Conservation (phyloP, 257 asterid genomes). For the Ophiorrhiza pumila region DNA sequence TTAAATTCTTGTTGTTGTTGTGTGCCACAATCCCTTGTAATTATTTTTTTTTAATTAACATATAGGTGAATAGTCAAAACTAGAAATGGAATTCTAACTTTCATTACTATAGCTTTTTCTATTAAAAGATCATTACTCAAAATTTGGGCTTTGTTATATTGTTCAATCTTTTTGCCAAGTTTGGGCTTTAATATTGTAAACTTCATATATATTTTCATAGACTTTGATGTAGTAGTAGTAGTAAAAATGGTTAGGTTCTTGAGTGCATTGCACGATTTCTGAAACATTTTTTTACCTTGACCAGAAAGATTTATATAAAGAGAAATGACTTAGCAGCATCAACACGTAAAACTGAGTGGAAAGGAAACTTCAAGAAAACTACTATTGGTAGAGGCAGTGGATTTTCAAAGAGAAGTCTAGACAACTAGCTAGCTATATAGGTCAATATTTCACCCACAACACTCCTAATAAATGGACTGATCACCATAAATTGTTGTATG, state of each 20-base stretch:
- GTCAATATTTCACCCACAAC: neutral
- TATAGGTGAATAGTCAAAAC: neutral
- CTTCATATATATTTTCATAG: neutral
- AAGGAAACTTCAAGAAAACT: constrained; percentile 1
- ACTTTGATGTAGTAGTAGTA: neutral
- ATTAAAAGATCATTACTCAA: neutral
- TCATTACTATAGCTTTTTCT: neutral
- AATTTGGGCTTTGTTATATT: neutral
- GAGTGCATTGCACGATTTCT: constrained; percentile 9
- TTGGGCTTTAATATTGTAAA: neutral
- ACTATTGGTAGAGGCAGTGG: neutral
- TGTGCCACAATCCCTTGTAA: neutral
- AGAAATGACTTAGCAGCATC: neutral
- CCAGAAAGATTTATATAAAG: neutral
- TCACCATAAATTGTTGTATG: constrained; percentile 7
- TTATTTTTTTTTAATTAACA: neutral
- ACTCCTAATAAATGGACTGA: neutral
- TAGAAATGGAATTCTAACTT: neutral
- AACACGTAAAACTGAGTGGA: constrained; percentile 6
- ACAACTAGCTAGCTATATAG: no score
- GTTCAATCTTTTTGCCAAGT: neutral
- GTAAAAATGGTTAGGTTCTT: constrained; percentile 9
- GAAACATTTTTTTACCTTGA: neutral
- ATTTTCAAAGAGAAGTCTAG: neutral
- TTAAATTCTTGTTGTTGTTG: no score